Evolutionary conservation across 108 stramenopile species (phyloP), one percentile per base, ranked within the genome.

Genomic region (Fistulifera pelliculosa): DNA sequence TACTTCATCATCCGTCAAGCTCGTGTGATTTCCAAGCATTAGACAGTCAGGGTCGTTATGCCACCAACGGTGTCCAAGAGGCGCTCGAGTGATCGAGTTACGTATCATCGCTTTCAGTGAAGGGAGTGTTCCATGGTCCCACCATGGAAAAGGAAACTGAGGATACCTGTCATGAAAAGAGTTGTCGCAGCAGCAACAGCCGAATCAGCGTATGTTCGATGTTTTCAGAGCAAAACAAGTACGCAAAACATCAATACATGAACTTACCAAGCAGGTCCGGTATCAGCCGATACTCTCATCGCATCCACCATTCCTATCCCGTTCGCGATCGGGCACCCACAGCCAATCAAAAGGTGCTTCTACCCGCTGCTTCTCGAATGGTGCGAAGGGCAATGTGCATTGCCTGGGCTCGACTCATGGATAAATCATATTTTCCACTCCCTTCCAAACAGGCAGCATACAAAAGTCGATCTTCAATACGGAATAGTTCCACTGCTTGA

Each of bases 21-120:
- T 78, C 7, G 92, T 92, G n/a, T 71, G 80, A 40, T 92, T 73
- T 40, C 95, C 87, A 1, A 96, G 64, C 23, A 96, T 54, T 12
- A 96, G 52, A 62, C 95, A 96, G 61, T 96, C 95, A 5, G 95
- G 95, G 77, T 96, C 94, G 62, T 95, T 95, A 52, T 87, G 83
- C 94, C 94, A 93, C 84, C 83, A 94, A 26, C 90, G 73, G 60
- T 91, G 85, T 28, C 88, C 87, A 26, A 94, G 63, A 22, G 76
- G 70, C 24, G 86, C 73, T 47, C 95, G 74, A 19, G 73, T 82
- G 55, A 96, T 73, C 22, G 85, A 83, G 56, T 93, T 94, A 22
- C 95, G 85, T 45, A 94, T 74, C 91, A 93, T 93, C 7, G 74
- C 84, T 56, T 87, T 68, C 39, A 91, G 62, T 15, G 82, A 77